Percentiles rank a stretch among this genome's conserved stretches.
Evolutionary conservation across 2,329 filamentous ascomycete species (phyloP).

Genomic region (Sarocladiaceae sp.): DNA sequence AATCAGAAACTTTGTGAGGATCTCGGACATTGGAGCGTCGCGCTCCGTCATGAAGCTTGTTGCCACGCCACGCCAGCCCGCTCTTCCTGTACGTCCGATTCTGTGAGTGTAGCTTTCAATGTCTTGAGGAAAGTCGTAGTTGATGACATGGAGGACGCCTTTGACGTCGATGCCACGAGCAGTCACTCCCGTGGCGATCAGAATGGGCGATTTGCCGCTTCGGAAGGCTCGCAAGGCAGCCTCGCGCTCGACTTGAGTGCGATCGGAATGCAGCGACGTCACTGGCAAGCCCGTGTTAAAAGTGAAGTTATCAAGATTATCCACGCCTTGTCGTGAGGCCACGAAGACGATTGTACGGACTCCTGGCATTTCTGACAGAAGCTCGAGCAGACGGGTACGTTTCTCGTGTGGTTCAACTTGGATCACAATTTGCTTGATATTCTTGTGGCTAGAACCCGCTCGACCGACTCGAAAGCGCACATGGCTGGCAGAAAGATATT

Average conservation of each 20-base stretch:
- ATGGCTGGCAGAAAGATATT: constrained; percentile 69
- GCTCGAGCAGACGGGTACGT: constrained; percentile 64
- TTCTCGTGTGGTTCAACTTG: constrained; percentile 64
- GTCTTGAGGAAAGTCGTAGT: constrained; percentile 88
- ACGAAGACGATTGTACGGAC: constrained; percentile 86
- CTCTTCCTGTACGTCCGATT: constrained; percentile 92
- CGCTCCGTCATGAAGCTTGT: constrained; percentile 84
- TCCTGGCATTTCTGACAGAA: constrained; percentile 66
- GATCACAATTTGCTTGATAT: constrained; percentile 76
- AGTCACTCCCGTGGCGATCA: constrained; percentile 82
- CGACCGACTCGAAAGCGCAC: constrained; percentile 84
- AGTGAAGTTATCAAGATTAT: constrained; percentile 82
- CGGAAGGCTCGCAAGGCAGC: constrained; percentile 87
- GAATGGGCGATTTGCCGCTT: constrained; percentile 66
- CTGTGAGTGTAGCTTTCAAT: constrained; percentile 93
- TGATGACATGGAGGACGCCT: constrained; percentile 87
- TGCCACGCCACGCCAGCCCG: constrained; percentile 80
- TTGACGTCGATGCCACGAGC: constrained; percentile 86
- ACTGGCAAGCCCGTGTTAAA: constrained; percentile 77
- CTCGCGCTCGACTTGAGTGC: constrained; percentile 87
- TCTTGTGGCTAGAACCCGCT: constrained; percentile 74
- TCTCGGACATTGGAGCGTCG: constrained; percentile 67
- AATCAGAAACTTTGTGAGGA: constrained; percentile 75
- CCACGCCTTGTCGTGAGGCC: constrained; percentile 73
- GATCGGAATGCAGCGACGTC: constrained; percentile 83